Evolutionary conservation across 805 yeast genomes (phyloP).

Genomic region (Kazachstania africana): DNA sequence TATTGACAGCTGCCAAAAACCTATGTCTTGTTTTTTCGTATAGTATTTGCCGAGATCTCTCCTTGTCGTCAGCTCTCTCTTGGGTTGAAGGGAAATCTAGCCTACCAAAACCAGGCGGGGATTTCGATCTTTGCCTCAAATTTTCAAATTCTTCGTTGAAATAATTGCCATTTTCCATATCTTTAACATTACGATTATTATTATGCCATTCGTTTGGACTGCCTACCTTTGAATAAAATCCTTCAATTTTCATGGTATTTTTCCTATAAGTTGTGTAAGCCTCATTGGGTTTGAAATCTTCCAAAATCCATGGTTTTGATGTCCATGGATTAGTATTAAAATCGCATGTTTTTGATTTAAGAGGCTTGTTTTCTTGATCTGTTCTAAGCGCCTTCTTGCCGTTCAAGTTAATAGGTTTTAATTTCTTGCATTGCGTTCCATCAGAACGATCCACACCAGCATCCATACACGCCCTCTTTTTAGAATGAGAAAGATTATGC

Average conservation of each 20-base stretch:
- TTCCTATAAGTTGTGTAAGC: conserved; percentile 4
- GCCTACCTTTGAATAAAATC: conserved; percentile 14
- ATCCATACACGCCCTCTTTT: too few relatives aligned
- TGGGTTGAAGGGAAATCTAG: conserved; percentile 51
- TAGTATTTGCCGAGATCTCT: conserved; percentile 25
- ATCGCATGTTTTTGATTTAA: conserved; percentile 1
- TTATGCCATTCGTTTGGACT: conserved; percentile 5
- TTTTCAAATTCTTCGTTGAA: conserved; percentile 17
- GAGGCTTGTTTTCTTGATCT: too few relatives aligned
- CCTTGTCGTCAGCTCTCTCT: conserved; percentile 31
- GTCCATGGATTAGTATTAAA: conserved; percentile 20
- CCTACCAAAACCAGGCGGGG: conserved; percentile 51
- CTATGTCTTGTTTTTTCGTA: conserved; percentile 33
- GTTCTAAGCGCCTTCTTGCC: too few relatives aligned
- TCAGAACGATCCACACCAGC: too few relatives aligned
- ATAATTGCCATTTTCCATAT: conserved; percentile 11
- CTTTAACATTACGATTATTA: neutral
- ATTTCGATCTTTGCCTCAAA: conserved; percentile 27
- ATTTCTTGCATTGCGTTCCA: too few relatives aligned
- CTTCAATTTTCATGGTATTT: conserved; percentile 10
- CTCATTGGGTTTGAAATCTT: conserved; percentile 23
- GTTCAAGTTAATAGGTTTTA: too few relatives aligned
- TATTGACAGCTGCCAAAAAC: conserved; percentile 32
- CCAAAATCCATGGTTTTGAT: conserved; percentile 24
- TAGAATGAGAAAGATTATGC: too few relatives aligned